Conservation (phyloP, 768 basidiomycete genomes). For the Agrocybe pediades region DNA sequence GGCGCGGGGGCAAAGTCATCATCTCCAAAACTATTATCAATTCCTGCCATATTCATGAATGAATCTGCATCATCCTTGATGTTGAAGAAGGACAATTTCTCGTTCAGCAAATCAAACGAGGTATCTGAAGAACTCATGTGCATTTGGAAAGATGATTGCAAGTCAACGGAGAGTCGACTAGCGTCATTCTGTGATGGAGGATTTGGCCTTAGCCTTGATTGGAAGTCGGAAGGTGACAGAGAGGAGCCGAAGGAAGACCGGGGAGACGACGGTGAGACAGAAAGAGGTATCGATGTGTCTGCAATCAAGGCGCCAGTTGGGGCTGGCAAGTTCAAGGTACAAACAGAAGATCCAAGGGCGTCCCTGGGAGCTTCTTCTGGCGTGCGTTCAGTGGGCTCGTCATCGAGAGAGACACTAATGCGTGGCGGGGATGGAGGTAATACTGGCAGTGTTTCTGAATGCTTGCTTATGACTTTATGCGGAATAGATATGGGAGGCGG, state of each 20-base stretch:
- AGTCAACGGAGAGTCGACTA: constrained; percentile 45
- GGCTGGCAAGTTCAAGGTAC: constrained; percentile 25
- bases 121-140: constrained; percentile 46
- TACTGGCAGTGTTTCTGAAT: not conserved
- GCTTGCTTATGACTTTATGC: not conserved
- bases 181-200: constrained; percentile 17
- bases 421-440: constrained; percentile 8
- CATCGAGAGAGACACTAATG: constrained; percentile 13
- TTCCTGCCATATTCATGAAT: constrained; percentile 34
- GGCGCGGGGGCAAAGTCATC: constrained; percentile 15
- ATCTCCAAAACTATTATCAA: constrained; percentile 43
- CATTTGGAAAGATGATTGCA: constrained; percentile 48
- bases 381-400: not conserved
- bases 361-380: constrained; percentile 4
- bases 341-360: constrained; percentile 23
- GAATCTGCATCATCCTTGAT: constrained; percentile 32
- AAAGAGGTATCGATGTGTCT: constrained; percentile 25
- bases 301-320: constrained; percentile 21
- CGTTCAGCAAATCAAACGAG: constrained; percentile 54
- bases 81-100: constrained; percentile 49
- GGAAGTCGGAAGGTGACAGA: constrained; percentile 12
- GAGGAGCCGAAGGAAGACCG: constrained; percentile 6
- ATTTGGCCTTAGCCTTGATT: constrained; percentile 27
- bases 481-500: constrained; percentile 10
- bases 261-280: constrained; percentile 26